phyloP scores from a whole-genome alignment of 2,329 filamentous ascomycete genomes.

The Ceratocystis huliohia region DNA sequence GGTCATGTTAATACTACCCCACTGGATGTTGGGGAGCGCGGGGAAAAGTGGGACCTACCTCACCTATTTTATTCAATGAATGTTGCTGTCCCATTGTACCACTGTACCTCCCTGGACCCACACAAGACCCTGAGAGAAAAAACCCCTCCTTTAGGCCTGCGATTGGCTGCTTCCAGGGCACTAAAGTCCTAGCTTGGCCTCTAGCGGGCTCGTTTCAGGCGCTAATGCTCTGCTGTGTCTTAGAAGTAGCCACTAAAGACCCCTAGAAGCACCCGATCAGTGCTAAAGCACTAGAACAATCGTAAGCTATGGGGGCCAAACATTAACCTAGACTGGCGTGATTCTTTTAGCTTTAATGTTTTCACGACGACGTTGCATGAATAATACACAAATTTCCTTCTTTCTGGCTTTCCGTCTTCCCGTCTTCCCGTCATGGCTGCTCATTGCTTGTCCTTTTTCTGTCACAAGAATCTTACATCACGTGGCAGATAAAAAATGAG shows the following conservation, averaged over 20 bases:
- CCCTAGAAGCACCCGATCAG: neutral
- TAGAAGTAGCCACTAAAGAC: neutral
- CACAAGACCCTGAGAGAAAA: neutral
- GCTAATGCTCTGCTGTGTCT: neutral
- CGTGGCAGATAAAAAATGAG: neutral
- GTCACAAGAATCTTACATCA: neutral
- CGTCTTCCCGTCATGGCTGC: no score
- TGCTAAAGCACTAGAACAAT: neutral
- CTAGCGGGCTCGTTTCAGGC: neutral
- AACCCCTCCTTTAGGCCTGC: neutral
- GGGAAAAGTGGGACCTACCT: neutral
- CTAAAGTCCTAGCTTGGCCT: neutral
- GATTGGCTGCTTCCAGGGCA: neutral
- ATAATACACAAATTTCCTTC: neutral
- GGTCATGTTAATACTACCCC: neutral
- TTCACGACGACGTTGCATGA: neutral
- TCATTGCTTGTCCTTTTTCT: neutral
- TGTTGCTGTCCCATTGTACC: no score
- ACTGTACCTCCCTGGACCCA: neutral
- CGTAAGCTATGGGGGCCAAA: neutral
- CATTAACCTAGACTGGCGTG: neutral
- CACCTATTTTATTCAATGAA: no score
- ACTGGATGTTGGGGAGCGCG: neutral
- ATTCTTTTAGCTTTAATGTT: neutral
- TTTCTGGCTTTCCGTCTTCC: neutral